phyloP scores from a whole-genome alignment of 192 early-diverging fungal species.

The Entomortierella lignicola region DNA sequence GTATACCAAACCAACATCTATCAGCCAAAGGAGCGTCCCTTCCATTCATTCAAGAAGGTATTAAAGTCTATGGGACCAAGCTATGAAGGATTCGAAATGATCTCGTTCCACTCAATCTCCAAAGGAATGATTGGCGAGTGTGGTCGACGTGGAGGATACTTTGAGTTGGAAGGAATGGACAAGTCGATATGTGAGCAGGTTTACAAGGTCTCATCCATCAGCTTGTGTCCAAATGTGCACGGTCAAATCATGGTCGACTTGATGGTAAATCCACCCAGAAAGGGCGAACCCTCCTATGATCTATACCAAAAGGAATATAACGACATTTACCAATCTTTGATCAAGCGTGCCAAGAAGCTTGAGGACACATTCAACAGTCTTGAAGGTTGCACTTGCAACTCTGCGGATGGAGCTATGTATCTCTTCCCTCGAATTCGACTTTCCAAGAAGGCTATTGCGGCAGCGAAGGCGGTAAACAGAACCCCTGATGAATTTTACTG shows the following conservation, averaged over 20 bases:
- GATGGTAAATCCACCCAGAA: constrained; percentile 91
- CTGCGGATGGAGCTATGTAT: constrained; percentile 96
- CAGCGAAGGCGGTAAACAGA: constrained; percentile 72
- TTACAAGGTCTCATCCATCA: constrained; percentile 93
- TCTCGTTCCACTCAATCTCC: constrained; percentile 96
- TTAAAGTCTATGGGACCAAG: constrained; percentile 77
- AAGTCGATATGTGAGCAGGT: constrained; percentile 79
- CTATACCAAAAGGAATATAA: constrained; percentile 78
- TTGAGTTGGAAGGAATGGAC: constrained; percentile 92
- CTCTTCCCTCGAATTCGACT: constrained; percentile 88
- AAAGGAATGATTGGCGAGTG: constrained; percentile 99
- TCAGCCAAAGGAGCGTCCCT: constrained; percentile 79
- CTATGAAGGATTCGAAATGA: constrained; percentile 82
- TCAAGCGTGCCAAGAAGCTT: constrained; percentile 78
- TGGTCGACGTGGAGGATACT: constrained; percentile 96
- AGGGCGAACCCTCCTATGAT: constrained; percentile 81
- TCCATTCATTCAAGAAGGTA: constrained; percentile 97
- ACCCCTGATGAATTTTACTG: constrained; percentile 91
- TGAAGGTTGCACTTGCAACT: constrained; percentile 87
- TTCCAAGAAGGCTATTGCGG: constrained; percentile 80
- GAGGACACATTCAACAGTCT: constrained; percentile 82
- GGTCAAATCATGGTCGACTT: constrained; percentile 96
- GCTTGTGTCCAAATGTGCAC: constrained; percentile 92
- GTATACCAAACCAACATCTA: constrained; percentile 99
- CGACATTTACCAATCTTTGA: constrained; percentile 83